Evolutionary conservation across 345 rosid species (phyloP), one percentile per base, ranked within the genome.

Genomic region (Erodium maritimum): DNA sequence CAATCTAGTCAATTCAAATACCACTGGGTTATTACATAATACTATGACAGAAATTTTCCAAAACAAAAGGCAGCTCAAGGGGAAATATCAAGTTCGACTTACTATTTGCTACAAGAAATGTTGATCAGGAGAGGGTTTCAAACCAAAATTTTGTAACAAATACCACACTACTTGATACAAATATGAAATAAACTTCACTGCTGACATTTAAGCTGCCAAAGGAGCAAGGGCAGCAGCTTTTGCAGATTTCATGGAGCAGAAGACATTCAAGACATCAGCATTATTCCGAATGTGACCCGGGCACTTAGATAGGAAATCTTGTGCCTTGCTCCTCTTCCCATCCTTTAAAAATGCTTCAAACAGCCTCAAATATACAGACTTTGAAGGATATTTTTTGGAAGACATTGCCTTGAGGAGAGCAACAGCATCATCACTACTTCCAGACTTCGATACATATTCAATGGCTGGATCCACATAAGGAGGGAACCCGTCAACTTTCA

Each of bases 191-290:
- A 29, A 11, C 37, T 29, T 29, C 9, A 11, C 9, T 29, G 37
- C 5, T 29, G 37, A 29, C 37, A 29, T 29, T 11, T 29, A 29
- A 29, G 37, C 37, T 29, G 5, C 37, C 37, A 29, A 6, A 5
- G 9, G 37, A 11, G 37, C 56, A 65, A 67, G 69, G 54, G 71
- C 74, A 54, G 72, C 24, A 25, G 78, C 61, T 54, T 65, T 42
- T 50, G 53, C 54, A 50, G 29, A 61, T 63, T 72, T 69, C 33
- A 69, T 72, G 55, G 85, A 70, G 71, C 54, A 71, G 66, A 93
- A 87, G 71, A 93, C 86, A 77, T 83, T 75, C 73, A 87, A 70
- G 68, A 87, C 84, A 76, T 90, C 96, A 12, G 91, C 81, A 74
- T 80, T 73, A 74, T 79, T 79, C 22, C 95, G 95, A 67, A 90